Conservation (phyloP, 2,329 filamentous ascomycete species). For the Cercospora berteroae region DNA sequence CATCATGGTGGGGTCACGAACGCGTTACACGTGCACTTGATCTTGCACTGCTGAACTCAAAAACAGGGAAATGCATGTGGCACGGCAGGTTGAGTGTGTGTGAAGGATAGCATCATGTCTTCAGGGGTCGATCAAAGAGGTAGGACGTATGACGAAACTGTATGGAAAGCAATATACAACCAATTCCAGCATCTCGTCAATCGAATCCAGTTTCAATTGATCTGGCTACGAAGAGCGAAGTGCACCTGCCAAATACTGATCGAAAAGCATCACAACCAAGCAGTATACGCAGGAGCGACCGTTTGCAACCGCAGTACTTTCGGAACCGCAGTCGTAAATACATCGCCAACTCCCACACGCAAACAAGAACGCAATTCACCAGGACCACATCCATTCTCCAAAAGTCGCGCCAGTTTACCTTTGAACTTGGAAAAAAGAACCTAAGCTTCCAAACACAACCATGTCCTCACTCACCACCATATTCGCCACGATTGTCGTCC, state of each 20-base stretch:
- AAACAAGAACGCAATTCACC: neutral
- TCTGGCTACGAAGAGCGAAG: neutral
- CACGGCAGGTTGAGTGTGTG: neutral
- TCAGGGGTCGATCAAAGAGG: neutral
- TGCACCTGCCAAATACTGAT: too few species aligned
- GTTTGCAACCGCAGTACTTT: neutral
- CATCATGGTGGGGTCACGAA: neutral
- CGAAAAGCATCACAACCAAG: too few species aligned
- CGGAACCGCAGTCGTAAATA: neutral
- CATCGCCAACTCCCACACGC: neutral
- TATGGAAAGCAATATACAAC: neutral
- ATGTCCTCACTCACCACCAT: constrained; percentile 32
- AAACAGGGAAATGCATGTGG: constrained; percentile 5
- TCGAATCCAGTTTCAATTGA: neutral
- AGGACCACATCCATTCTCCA: neutral
- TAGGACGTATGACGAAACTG: neutral
- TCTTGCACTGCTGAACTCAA: constrained; percentile 3
- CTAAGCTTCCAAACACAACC: neutral
- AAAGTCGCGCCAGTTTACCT: neutral
- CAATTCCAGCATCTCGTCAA: neutral
- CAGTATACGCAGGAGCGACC: neutral
- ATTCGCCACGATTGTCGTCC: constrained; percentile 33
- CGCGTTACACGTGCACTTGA: neutral
- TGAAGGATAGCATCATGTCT: neutral
- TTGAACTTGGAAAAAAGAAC: neutral